Base-by-base conservation (phyloP, 305 asterid genomes). In the Fraxinus ornus region DNA sequence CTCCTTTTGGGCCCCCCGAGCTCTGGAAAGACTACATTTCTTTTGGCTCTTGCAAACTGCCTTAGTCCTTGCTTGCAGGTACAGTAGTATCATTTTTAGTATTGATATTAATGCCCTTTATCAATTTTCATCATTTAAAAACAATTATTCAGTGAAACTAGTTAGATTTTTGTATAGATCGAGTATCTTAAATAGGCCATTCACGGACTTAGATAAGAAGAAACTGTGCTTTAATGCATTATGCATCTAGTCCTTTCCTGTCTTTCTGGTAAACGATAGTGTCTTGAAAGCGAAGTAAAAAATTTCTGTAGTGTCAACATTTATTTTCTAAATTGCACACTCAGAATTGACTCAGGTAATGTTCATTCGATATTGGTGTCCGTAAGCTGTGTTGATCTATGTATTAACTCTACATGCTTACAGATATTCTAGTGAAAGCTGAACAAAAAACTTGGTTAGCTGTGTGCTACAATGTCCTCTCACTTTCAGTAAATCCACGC, bases 1-100 rank as follows among this genome's bases (percentile, higher is more conserved):
- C 91, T 93, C 79, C 95, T 93, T 89, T 83, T 93, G 81, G 97
- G 97, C 9, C 97, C 96, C 81, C 97, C 96, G 5, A 92, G 96
- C 88, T 93, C 97, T 19, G 97, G 97, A 84, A 92, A 93, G 90
- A 92, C 97, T 17, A 92, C 97, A 26, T 87, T 93, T 90, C 94
- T 92, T 82, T 84, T 93, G 88, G 97, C 97, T 77, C 94, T 93
- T 73, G 97, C 97, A 21, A 94, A 93, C 32, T 91, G 95, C 0
- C 94, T 92, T 72, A 89, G 91, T 78, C 87, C 88, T 64, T 89
- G 80, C 86, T 83, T 91, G 86, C 84, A 89, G 97, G 97, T 93
- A 88, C 36, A 35, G 32, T 28, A 28, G 32, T 28, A 39, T 30
- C 39, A 83, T 57, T 75, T 30, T 73, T 62, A 7, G 9, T 49